Percentiles rank a stretch among this genome's conserved stretches.
Conservation (phyloP, 2,329 filamentous ascomycete species). For the Cryphonectria naterciae region DNA sequence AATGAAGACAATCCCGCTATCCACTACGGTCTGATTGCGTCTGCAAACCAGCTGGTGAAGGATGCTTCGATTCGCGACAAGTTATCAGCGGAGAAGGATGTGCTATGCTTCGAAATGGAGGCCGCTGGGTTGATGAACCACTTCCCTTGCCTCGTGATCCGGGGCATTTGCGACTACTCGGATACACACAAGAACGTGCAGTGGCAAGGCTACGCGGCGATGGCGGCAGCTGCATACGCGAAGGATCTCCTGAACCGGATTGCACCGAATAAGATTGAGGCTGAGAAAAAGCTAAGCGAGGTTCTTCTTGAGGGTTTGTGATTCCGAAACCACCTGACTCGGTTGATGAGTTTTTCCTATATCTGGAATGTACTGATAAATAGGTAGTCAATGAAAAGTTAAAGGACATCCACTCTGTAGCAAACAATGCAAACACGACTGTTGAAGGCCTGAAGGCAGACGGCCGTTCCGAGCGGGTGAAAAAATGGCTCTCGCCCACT, state of each 20-base stretch:
- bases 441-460: neutral
- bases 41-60: constrained; percentile 39
- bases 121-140: constrained; percentile 38
- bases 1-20: constrained; percentile 34
- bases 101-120: constrained; percentile 42
- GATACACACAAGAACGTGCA: constrained; percentile 36
- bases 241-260: constrained; percentile 17
- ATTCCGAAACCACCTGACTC: neutral
- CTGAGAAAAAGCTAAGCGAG: neutral
- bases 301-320: neutral
- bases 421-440: neutral
- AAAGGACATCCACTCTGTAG: neutral
- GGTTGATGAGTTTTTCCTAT: neutral
- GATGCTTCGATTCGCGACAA: constrained; percentile 35
- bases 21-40: constrained; percentile 43
- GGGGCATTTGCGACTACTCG: constrained; percentile 39
- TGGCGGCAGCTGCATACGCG: constrained; percentile 35
- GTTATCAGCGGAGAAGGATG: constrained; percentile 30
- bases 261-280: neutral
- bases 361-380: neutral
- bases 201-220: constrained; percentile 36
- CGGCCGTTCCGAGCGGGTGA: neutral
- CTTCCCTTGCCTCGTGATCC: constrained; percentile 38
- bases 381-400: neutral
- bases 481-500: neutral